Conservation (phyloP, 495 filamentous ascomycete species). For the Aspergillus haitiensis region DNA sequence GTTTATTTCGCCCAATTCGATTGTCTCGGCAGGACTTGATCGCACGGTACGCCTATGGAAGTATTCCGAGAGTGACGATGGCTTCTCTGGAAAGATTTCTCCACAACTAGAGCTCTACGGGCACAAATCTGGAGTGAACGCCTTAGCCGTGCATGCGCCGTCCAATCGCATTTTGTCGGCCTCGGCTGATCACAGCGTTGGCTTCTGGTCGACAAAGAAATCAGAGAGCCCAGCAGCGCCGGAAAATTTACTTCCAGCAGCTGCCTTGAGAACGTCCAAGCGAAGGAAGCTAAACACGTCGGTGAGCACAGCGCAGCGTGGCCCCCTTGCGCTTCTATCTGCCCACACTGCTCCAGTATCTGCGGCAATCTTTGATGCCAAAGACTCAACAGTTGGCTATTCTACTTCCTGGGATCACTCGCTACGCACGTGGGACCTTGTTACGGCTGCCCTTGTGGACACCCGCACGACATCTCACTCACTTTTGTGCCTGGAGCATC, state of each 20-base stretch:
- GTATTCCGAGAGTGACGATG: conserved; percentile 65
- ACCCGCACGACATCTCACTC: conserved; percentile 79
- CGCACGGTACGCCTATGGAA: conserved; percentile 84
- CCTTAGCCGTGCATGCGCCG: conserved; percentile 71
- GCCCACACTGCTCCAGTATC: conserved; percentile 72
- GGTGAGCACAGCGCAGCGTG: conserved; percentile 67
- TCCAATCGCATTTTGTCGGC: conserved; percentile 79
- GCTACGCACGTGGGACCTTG: conserved; percentile 85
- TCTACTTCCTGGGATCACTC: conserved; percentile 86
- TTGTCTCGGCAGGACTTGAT: conserved; percentile 81
- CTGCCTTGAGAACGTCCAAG: conserved; percentile 61
- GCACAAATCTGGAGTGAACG: conserved; percentile 72
- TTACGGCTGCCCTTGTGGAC: conserved; percentile 70
- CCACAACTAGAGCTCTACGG: conserved; percentile 84
- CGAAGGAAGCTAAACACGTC: conserved; percentile 71
- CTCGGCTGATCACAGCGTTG: conserved; percentile 74
- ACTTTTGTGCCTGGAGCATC: conserved; percentile 69
- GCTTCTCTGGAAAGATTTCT: conserved; percentile 60
- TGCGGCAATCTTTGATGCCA: conserved; percentile 76
- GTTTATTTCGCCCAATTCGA: conserved; percentile 71
- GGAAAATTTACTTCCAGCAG: conserved; percentile 61
- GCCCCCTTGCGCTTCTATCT: conserved; percentile 70
- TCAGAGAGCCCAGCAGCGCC: conserved; percentile 69
- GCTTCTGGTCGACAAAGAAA: conserved; percentile 80
- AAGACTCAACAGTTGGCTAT: conserved; percentile 85